phyloP scores from a whole-genome alignment of 2,329 filamentous ascomycete genomes.

The Cladosporium sp. region DNA sequence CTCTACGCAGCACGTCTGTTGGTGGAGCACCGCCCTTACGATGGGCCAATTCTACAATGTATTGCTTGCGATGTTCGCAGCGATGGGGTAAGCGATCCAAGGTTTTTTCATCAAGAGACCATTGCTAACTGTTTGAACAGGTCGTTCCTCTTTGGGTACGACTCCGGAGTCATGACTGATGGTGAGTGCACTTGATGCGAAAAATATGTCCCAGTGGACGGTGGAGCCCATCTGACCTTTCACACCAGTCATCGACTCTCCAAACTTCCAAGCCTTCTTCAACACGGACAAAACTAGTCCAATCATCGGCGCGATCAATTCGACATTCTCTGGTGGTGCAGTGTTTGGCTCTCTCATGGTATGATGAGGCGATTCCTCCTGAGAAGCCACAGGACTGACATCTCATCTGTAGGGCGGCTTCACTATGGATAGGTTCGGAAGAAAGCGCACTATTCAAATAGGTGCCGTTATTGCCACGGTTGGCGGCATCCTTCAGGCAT shows the following conservation, averaged over 20 bases:
- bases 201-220: neutral
- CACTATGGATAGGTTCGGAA: constrained; percentile 64
- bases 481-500: constrained; percentile 61
- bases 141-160: constrained; percentile 53
- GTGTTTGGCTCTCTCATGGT: constrained; percentile 51
- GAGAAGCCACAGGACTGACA: neutral
- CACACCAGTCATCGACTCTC: constrained; percentile 50
- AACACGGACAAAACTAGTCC: constrained; percentile 42
- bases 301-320: constrained; percentile 46
- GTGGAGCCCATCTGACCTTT: neutral
- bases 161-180: constrained; percentile 49
- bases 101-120: neutral
- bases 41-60: constrained; percentile 32
- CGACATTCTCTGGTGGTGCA: constrained; percentile 36
- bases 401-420: constrained; percentile 41
- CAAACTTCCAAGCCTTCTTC: constrained; percentile 61
- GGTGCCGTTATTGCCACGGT: constrained; percentile 60
- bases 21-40: neutral
- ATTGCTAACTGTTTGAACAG: constrained; percentile 24
- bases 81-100: constrained; percentile 29
- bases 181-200: constrained; percentile 28
- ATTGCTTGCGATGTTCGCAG: constrained; percentile 34
- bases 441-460: constrained; percentile 61
- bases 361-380: neutral
- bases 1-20: neutral